Base-by-base conservation (phyloP, 2,329 filamentous ascomycete genomes). In the Penicillium digitatum region DNA sequence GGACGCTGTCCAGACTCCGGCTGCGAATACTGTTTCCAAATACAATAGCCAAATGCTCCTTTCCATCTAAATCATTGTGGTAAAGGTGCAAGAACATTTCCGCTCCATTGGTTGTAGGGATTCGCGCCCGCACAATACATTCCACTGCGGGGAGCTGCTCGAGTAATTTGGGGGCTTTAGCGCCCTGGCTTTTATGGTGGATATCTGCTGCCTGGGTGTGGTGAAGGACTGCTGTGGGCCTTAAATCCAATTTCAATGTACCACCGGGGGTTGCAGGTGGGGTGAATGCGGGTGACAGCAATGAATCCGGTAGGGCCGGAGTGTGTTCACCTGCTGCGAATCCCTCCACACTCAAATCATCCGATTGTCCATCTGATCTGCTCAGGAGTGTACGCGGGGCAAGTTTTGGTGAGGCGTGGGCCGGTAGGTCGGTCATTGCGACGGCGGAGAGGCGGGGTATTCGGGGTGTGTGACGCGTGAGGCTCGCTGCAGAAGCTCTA, bases 51-150 rank as follows among this genome's bases (percentile, higher is more conserved):
- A 99, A 77, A 71, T 99, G 94, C 70, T 99, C 94, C 74, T 99
- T 99, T 62, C 87, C 89, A 73, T 99, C 94, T 7, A 90, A 85
- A 65, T 89, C 89, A 74, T 99, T 99, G 60, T 87, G 87, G 76
- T 99, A 99, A 0, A 97, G 79, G 69, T 99, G 93, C 48, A 99
- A 76, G 74, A 95, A 99, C 91, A 99, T 97, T 74, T 99, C 92
- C 11, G 91, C 89, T 3, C 93, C 93, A 0, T 83, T 85, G 2
- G 90, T 93, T 0, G 93, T 97, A 0, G 94, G 94, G 65, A 99
- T 99, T 52, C 94, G 87, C 18, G 94, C 94, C 62, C 94, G 88
- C 46, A 97, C 94, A 61, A 95, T 86, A 76, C 94, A 99, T 71
- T 90, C 86, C n/a, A 99, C 93, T 24, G 88, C 76, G 8, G 93